These are phyloP conservation scores for Colletotrichum spaethianum DNA, from an alignment of 2,329 filamentous ascomycete species.

Conservation along the genomic window DNA sequence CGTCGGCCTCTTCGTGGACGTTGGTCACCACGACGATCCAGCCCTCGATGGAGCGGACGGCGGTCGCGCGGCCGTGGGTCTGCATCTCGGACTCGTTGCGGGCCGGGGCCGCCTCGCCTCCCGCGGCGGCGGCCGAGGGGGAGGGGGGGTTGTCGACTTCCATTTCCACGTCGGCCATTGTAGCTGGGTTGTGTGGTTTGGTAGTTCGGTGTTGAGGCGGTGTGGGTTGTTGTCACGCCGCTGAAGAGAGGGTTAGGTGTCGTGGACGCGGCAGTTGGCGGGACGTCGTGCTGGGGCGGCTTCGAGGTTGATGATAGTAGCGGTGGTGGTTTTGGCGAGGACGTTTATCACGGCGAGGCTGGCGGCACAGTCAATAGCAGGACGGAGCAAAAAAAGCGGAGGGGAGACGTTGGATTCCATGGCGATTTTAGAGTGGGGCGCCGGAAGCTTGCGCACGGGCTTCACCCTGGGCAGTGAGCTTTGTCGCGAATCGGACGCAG, in stretches of 20 bases:
- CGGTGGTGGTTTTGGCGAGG: conserved; percentile 12
- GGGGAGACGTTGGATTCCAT: neutral
- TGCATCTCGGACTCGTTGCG: conserved; percentile 75
- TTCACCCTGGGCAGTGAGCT: neutral
- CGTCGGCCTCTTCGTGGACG: conserved; percentile 88
- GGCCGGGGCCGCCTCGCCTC: conserved; percentile 55
- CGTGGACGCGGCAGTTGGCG: neutral
- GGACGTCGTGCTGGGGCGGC: no score
- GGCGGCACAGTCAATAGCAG: neutral
- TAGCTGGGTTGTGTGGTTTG: conserved; percentile 15
- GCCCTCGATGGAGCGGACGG: conserved; percentile 88
- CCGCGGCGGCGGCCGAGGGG: conserved; percentile 44
- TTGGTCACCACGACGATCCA: conserved; percentile 92
- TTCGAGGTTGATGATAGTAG: conserved; percentile 11
- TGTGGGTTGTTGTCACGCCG: no score
- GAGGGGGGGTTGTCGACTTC: conserved; percentile 66
- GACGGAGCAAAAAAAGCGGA: conserved; percentile 21
- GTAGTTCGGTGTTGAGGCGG: neutral
- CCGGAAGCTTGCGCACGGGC: conserved; percentile 31
- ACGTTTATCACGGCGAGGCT: conserved; percentile 24
- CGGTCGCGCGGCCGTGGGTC: conserved; percentile 81
- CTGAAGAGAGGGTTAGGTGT: neutral
- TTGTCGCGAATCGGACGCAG: neutral
- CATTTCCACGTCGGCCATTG: conserved; percentile 72
- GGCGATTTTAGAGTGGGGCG: neutral